Percentiles rank a stretch among this genome's conserved stretches.
Conservation (phyloP, 805 yeast genomes). For the Pichia thaimueangensis region DNA sequence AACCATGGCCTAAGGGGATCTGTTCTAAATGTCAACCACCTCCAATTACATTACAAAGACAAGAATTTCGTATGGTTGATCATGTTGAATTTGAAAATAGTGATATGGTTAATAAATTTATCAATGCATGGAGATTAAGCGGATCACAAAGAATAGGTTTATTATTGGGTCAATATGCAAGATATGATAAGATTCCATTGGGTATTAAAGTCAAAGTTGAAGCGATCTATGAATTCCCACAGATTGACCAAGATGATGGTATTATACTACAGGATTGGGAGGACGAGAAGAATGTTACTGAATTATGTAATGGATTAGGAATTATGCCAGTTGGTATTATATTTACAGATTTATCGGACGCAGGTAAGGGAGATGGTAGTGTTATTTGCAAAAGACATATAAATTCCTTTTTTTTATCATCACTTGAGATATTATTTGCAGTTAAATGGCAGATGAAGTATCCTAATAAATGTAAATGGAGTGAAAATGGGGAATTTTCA, state of each 20-base stretch:
- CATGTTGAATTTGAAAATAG: constrained; percentile 87
- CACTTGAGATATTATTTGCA: constrained; percentile 81
- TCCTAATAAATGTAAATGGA: constrained; percentile 60
- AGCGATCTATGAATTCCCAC: constrained; percentile 91
- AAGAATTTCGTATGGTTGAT: constrained; percentile 91
- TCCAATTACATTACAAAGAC: constrained; percentile 87
- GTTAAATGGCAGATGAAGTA: constrained; percentile 65
- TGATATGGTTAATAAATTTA: constrained; percentile 68
- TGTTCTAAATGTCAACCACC: constrained; percentile 97
- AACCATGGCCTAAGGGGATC: constrained; percentile 91
- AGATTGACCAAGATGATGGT: constrained; percentile 81
- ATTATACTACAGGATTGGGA: constrained; percentile 53
- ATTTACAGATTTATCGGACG: constrained; percentile 84
- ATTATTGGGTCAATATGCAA: constrained; percentile 74
- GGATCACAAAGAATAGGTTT: constrained; percentile 86
- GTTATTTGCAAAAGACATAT: constrained; percentile 91
- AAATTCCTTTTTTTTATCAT: constrained; percentile 81
- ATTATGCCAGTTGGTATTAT: constrained; percentile 71
- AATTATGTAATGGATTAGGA: constrained; percentile 53
- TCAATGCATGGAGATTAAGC: constrained; percentile 85
- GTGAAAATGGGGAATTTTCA: constrained; percentile 59
- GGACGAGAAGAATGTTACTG: constrained; percentile 46
- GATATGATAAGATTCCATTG: constrained; percentile 77
- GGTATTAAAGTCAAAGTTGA: constrained; percentile 94
- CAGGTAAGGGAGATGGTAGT: constrained; percentile 80